These are phyloP conservation scores for Saccharomyces hybrid DNA, from an alignment of 1,139 yeast species.

Conservation along the genomic window DNA sequence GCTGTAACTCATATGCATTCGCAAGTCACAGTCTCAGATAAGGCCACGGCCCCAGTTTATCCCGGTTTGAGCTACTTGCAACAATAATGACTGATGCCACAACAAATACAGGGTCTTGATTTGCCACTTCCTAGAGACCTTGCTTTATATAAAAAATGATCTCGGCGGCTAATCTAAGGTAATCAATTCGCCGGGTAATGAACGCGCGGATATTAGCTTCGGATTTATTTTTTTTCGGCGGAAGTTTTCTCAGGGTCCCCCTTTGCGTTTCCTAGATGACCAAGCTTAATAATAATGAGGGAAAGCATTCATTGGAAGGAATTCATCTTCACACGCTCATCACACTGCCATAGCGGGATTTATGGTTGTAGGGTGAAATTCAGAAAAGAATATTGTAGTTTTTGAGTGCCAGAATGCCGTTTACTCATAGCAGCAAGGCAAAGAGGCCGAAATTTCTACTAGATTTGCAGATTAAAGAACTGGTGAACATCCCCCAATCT, in stretches of 20 bases:
- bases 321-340: too few species aligned
- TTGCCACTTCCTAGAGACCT: not conserved
- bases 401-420: constrained; percentile 5
- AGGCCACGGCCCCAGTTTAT: too few species aligned
- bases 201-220: not conserved
- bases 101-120: not conserved
- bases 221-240: not conserved
- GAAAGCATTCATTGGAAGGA: not conserved
- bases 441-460: constrained; percentile 32
- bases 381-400: too few species aligned
- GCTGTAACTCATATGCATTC: too few species aligned
- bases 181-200: not conserved
- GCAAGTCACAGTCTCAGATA: too few species aligned
- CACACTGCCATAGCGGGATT: too few species aligned
- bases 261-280: not conserved
- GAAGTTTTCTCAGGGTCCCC: not conserved
- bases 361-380: too few species aligned
- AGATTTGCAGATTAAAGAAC: constrained; percentile 53
- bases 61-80: not conserved
- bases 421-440: constrained; percentile 13
- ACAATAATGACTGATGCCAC: too few species aligned
- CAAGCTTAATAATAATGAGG: not conserved
- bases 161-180: not conserved
- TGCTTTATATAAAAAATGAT: not conserved
- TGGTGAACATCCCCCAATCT: constrained; percentile 76